Percentiles rank a stretch among this genome's conserved stretches.
phyloP scores from a whole-genome alignment of 2,329 filamentous ascomycete genomes.

The Rugonectria rugulosa region DNA sequence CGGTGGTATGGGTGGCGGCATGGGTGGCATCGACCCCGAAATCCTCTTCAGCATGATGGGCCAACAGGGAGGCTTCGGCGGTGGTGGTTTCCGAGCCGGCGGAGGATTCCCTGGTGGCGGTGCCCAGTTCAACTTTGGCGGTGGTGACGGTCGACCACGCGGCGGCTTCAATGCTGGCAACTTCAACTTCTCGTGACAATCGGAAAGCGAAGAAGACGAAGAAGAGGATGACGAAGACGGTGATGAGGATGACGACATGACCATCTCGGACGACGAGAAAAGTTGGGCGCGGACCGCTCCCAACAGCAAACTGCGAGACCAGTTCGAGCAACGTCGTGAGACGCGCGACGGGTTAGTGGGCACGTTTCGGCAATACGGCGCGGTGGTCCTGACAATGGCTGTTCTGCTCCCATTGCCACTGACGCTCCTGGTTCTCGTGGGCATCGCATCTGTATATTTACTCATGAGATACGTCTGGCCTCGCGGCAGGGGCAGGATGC shows the following conservation, averaged over 20 bases:
- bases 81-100: constrained; percentile 59
- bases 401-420: constrained; percentile 57
- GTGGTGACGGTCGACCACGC: constrained; percentile 47
- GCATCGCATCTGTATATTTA: constrained; percentile 50
- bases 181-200: constrained; percentile 59
- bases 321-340: constrained; percentile 43
- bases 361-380: constrained; percentile 51
- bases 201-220: constrained; percentile 46
- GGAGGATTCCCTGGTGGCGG: constrained; percentile 61
- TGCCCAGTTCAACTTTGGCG: constrained; percentile 65
- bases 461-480: constrained; percentile 43
- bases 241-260: constrained; percentile 36
- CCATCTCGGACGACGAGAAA: constrained; percentile 31
- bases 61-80: constrained; percentile 64
- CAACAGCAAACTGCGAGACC: constrained; percentile 39
- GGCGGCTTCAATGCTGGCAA: constrained; percentile 47
- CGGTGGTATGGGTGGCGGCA: constrained; percentile 70
- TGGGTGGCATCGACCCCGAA: constrained; percentile 76
- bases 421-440: constrained; percentile 46
- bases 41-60: constrained; percentile 88
- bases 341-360: constrained; percentile 50
- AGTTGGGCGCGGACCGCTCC: constrained; percentile 20
- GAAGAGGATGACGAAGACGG: constrained; percentile 35
- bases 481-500: constrained; percentile 29
- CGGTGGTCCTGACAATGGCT: constrained; percentile 51